Conservation (phyloP, 768 basidiomycete species). For the Solioccasus polychromus region DNA sequence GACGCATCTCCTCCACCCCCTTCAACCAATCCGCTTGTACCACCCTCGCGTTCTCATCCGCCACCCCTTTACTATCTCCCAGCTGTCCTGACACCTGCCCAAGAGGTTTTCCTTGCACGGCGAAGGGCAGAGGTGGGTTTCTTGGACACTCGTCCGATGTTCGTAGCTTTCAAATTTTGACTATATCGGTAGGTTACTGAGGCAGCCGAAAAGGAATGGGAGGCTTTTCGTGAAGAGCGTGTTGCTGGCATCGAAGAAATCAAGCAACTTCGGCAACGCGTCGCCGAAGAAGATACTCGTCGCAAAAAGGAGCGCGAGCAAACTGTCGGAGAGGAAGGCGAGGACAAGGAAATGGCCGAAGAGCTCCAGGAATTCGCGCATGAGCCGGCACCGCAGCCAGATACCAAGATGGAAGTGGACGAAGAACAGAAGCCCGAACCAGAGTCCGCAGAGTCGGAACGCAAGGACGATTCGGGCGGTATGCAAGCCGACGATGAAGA, state of each 20-base stretch:
- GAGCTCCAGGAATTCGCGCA: slow-evolving; percentile 17
- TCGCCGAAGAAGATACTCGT: slow-evolving; percentile 61
- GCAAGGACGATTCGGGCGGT: slow-evolving; percentile 50
- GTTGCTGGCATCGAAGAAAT: slow-evolving; percentile 59
- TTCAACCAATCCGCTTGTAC: slow-evolving; percentile 38
- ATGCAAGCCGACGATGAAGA: slow-evolving; percentile 75
- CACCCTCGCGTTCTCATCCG: slow-evolving; percentile 62
- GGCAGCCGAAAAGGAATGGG: slow-evolving; percentile 69
- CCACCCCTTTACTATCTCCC: slow-evolving; percentile 80
- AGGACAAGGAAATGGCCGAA: slow-evolving; percentile 36
- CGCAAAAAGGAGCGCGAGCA: slow-evolving; percentile 41
- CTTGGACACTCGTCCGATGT: neutral
- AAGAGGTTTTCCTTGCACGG: slow-evolving; percentile 62
- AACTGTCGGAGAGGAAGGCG: slow-evolving; percentile 30
- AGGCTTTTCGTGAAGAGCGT: slow-evolving; percentile 60
- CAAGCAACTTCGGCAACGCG: slow-evolving; percentile 55
- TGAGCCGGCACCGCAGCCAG: slow-evolving; percentile 20
- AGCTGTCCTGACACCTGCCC: slow-evolving; percentile 59
- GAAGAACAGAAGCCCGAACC: slow-evolving; percentile 33
- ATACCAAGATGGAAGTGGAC: slow-evolving; percentile 35
- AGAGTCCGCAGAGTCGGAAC: slow-evolving; percentile 40
- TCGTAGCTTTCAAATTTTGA: neutral
- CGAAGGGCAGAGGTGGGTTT: slow-evolving; percentile 60
- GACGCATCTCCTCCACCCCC: slow-evolving; percentile 30
- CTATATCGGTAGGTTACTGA: slow-evolving; percentile 47